Evolutionary conservation across 805 yeast species (phyloP).

Genomic region (Candida argentea): DNA sequence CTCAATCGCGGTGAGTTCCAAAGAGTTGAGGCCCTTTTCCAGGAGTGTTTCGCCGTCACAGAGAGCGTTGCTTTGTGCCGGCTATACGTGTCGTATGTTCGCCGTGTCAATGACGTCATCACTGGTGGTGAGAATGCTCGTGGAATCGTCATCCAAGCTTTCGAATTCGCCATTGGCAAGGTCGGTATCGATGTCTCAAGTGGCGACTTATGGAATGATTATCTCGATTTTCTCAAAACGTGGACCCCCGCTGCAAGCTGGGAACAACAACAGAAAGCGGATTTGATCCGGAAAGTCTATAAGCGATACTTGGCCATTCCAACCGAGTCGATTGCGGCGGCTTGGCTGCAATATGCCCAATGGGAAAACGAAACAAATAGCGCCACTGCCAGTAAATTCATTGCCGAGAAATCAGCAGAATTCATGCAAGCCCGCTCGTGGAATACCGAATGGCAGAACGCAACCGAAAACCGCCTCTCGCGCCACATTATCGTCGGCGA

Average conservation of each 20-base stretch:
- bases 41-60: slow-evolving; percentile 50
- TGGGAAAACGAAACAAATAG: slow-evolving; percentile 77
- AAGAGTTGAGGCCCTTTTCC: slow-evolving; percentile 56
- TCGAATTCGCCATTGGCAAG: slow-evolving; percentile 66
- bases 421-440: slow-evolving; percentile 83
- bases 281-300: slow-evolving; percentile 63
- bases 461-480: slow-evolving; percentile 40
- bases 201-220: slow-evolving; percentile 71
- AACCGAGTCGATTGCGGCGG: slow-evolving; percentile 55
- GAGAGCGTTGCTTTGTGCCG: slow-evolving; percentile 65
- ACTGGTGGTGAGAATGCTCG: slow-evolving; percentile 80
- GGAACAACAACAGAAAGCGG: slow-evolving; percentile 79
- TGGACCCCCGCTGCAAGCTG: slow-evolving; percentile 75
- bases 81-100: slow-evolving; percentile 68
- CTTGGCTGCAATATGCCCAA: slow-evolving; percentile 72
- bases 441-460: slow-evolving; percentile 56
- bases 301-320: slow-evolving; percentile 70
- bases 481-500: slow-evolving; percentile 21
- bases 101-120: slow-evolving; percentile 56
- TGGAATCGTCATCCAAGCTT: slow-evolving; percentile 66
- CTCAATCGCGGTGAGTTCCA: slow-evolving; percentile 53
- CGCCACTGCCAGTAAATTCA: slow-evolving; percentile 72
- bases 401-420: slow-evolving; percentile 70
- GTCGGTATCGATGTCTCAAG: slow-evolving; percentile 74
- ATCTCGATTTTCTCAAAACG: slow-evolving; percentile 62